Evolutionary conservation across 108 stramenopile genomes (phyloP).

Genomic region (Skeletonema tropicum): DNA sequence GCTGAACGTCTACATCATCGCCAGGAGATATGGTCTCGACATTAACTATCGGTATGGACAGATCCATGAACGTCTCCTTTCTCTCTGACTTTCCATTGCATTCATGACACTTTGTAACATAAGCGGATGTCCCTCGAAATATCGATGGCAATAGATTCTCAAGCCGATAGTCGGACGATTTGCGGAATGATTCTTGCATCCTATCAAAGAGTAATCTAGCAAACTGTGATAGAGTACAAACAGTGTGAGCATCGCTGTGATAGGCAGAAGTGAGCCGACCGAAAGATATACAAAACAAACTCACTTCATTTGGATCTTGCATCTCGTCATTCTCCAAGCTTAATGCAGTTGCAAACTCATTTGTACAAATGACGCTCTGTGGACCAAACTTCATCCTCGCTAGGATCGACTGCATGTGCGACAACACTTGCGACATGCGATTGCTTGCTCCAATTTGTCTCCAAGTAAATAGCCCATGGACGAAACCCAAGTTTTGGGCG

Average conservation of each 20-base stretch:
- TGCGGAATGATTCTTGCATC: conserved; percentile 80
- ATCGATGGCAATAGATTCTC: conserved; percentile 51
- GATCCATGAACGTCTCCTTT: conserved; percentile 73
- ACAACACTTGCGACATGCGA: conserved; percentile 65
- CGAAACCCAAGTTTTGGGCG: conserved; percentile 78
- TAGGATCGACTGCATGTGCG: conserved; percentile 65
- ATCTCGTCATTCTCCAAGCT: conserved; percentile 80
- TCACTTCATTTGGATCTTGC: conserved; percentile 89
- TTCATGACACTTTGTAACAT: conserved; percentile 65
- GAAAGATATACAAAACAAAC: not conserved
- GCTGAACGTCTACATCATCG: conserved; percentile 69
- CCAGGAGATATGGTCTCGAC: conserved; percentile 12
- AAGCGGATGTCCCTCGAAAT: conserved; percentile 67
- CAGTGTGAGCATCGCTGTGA: not conserved
- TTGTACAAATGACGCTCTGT: conserved; percentile 57
- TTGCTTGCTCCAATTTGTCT: conserved; percentile 16
- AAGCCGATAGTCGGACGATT: conserved; percentile 31
- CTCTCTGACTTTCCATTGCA: conserved; percentile 56
- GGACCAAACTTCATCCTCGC: conserved; percentile 70
- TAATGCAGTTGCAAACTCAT: conserved; percentile 72
- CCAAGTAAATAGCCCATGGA: conserved; percentile 81
- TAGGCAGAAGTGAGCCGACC: not conserved
- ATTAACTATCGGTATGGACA: conserved; percentile 71
- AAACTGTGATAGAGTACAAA: conserved; percentile 46
- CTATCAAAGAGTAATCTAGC: conserved; percentile 80